Evolutionary conservation across 176 grass and related monocot genomes (phyloP).

Genomic region (Aegilops longissima): DNA sequence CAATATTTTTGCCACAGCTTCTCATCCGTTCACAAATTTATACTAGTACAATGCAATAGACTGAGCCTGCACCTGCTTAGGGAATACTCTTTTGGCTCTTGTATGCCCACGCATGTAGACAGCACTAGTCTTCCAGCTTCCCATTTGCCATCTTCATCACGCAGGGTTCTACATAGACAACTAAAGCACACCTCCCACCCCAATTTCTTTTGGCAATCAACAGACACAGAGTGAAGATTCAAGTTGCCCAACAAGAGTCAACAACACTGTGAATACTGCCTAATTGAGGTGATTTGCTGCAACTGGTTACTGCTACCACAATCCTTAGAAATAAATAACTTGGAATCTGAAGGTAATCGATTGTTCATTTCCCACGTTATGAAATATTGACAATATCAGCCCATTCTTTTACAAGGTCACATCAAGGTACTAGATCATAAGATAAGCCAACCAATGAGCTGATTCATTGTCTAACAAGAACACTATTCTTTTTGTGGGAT

Average conservation of each 20-base stretch:
- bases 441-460: background rate
- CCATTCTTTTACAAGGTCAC: background rate
- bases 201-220: background rate
- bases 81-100: no score
- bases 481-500: no score
- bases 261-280: background rate
- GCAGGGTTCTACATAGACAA: background rate
- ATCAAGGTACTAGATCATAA: background rate
- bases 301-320: background rate
- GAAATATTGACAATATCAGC: background rate
- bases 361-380: background rate
- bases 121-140: no score
- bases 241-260: background rate
- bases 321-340: background rate
- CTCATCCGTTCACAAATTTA: no score
- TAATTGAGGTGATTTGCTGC: background rate
- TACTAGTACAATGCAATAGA: no score
- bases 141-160: no score
- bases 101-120: no score
- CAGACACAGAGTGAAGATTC: background rate
- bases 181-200: background rate
- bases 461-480: background rate
- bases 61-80: no score
- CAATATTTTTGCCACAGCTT: no score
- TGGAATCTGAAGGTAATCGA: background rate